Evolutionary conservation across 768 basidiomycete genomes (phyloP), one percentile per base, ranked within the genome.

Genomic region (Boletales sp.): DNA sequence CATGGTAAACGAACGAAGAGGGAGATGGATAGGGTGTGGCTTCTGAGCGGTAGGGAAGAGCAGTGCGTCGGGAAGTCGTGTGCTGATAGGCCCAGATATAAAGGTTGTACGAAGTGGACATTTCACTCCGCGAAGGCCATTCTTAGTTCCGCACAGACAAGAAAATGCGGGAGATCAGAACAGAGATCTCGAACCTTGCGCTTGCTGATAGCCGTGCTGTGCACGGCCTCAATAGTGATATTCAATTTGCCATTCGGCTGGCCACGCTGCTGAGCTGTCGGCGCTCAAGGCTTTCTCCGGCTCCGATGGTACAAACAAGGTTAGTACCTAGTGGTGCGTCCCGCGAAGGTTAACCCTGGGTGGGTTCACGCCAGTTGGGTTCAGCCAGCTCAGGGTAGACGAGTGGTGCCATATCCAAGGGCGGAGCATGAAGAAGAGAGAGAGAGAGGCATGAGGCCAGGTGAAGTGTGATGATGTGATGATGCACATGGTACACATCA

Each of bases 191-290:
- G 62, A 30, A 50, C 51, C 60, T 50, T 60, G 51, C 57, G 59
- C 61, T 61, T 63, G 54, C 38, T 60, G 60, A 64, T 64, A 64
- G 61, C 61, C 61, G 61, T 64, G 61, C 61, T 64, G 61, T 62
- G 61, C 59, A 45, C 59, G 61, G 62, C 2, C 2, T 17, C 50
- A 64, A 62, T 61, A 63, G 17, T 64, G 46, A 44, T 61, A 50
- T 57, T 48, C 47, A 47, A 55, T 49, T 55, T 60, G 56, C 51
- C 58, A 61, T 60, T 58, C 55, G 48, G 51, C 52, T 64, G 55
- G 38, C 61, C 62, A 61, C 49, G 50, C 51, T 57, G 57, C 47
- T 62, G 61, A 62, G 61, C 35, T 62, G 59, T 62, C 61, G 61
- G 61, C 61, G 61, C 61, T 62, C 62, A 45, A 32, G 47, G 55